Evolutionary conservation across 257 asterid species (phyloP), one percentile per base, ranked within the genome.

Genomic region (Orobanche coerulescens): DNA sequence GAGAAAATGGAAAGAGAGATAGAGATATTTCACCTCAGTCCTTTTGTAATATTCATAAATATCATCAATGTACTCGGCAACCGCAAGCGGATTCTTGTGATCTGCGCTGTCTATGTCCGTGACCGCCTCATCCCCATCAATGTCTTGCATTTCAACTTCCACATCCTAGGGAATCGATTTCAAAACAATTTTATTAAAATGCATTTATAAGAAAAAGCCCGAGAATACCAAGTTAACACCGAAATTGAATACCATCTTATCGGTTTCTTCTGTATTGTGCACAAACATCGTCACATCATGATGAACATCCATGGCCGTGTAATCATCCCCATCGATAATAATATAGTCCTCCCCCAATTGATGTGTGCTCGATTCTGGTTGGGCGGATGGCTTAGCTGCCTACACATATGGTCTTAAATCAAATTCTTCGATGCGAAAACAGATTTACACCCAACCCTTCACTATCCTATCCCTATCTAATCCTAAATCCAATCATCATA

Each of bases 211-310:
- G 8, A 64, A 20, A 4, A 37, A 37, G 48, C 16, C 14, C 4
- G 4, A 43, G 25, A 54, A 54, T 50, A 28, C 1, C 43, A 26
- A 19, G 30, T 26, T 16, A 58, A 67, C 19, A 40, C 14, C 56
- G 28, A 11, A 20, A 25, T 2, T 47, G 30, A 53, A 26, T 85
- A 85, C 98, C 98, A 91, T 85, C 55, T 74, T 61, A 25, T 91
- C 91, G 23, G 88, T 85, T 70, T 91, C 98, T 68, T 85, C 88
- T 5, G 94, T 84, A 65, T 88, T 91, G 23, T 79, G 94, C 62
- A 87, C 85, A 64, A 61, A 83, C 85, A 79, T 83, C 0, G 96
- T 90, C 58, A 85, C 86, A 16, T 80, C 80, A 2, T 73, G 59
- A 2, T 73, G 59, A 30, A 70, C 78, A 61, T 58, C 65, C 50